Percentiles rank a stretch among this genome's conserved stretches.
Conservation (phyloP, 2,329 filamentous ascomycete genomes). For the Fusarium sterilihyphosum region DNA sequence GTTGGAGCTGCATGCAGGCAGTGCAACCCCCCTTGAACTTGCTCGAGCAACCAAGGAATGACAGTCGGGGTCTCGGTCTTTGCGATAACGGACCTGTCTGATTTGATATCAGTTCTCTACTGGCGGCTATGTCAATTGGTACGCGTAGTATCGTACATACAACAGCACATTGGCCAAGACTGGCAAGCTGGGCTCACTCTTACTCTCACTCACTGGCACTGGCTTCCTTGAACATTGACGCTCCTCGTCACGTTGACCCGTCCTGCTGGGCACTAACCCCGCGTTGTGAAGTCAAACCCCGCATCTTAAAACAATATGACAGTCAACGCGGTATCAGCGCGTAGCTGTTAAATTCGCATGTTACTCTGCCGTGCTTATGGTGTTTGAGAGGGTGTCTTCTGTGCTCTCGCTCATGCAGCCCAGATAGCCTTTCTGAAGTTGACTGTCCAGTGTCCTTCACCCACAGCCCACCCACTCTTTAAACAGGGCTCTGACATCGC, state of each 20-base stretch:
- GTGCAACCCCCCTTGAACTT: constrained; percentile 22
- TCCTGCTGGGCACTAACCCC: constrained; percentile 42
- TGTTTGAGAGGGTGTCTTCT: constrained; percentile 22
- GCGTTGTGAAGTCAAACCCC: constrained; percentile 43
- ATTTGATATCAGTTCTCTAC: constrained; percentile 33
- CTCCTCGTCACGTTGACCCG: constrained; percentile 38
- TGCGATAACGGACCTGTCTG: constrained; percentile 28
- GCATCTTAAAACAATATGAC: constrained; percentile 33
- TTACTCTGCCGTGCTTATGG: constrained; percentile 11
- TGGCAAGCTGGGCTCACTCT: not conserved
- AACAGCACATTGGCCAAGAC: not conserved
- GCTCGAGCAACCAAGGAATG: constrained; percentile 4
- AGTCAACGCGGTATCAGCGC: constrained; percentile 43
- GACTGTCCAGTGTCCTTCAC: constrained; percentile 29
- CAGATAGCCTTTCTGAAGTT: constrained; percentile 16
- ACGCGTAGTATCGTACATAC: not conserved
- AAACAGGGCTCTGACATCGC: constrained; percentile 23
- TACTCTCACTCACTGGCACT: not conserved
- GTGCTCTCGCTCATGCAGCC: constrained; percentile 31
- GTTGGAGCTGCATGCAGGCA: constrained; percentile 10
- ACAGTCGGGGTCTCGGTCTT: constrained; percentile 30
- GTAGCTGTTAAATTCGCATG: constrained; percentile 36
- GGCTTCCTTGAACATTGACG: constrained; percentile 4
- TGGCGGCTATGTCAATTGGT: not conserved
- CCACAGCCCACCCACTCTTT: constrained; percentile 32